Evolutionary conservation across 2,329 filamentous ascomycete species (phyloP), one percentile per base, ranked within the genome.

Genomic region (Diaporthe batatas): DNA sequence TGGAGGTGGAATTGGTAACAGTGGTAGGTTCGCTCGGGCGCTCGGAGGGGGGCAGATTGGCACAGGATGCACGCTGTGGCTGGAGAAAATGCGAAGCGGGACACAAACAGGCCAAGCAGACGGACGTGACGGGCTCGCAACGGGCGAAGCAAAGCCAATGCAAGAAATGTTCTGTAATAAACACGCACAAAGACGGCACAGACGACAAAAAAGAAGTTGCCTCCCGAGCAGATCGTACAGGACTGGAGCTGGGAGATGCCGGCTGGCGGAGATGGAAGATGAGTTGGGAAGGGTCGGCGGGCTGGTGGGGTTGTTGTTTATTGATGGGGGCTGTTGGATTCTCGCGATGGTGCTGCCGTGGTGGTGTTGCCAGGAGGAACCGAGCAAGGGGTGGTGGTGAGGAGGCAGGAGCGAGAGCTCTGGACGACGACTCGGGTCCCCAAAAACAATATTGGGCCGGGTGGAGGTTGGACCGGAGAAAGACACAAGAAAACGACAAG

Each of bases 171-270:
- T 54, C 39, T 62, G 58, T 62, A 62, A 53, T 62, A 78, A 78
- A 75, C 68, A 68, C 47, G 71, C 67, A 72, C 47, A 70, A 73
- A 62, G 67, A 59, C 62, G 49, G 71, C 59, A 75, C 70, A 68
- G 65, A 75, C 55, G 65, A 75, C 55, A 71, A 75, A 57, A 72
- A 73, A 59, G 68, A 72, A 71, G 72, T 71, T 73, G 72, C 67
- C 72, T 64, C 71, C 71, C 21, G 57, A 71, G 71, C 59, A 54
- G 44, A 51, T 73, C 71, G 73, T 74, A 74, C 73, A 64, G 71
- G 55, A 70, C 71, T 70, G 62, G 36, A 53, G 55, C 57, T 75
- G 71, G 77, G 75, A 73, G 75, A 75, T 76, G 73, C 77, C 75
- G 79, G 79, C 64, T 68, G 47, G 23, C 44, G 23, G 54, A 49